Base-by-base conservation (phyloP, 179 eudicot genomes). In the Beta macrorhiza region DNA sequence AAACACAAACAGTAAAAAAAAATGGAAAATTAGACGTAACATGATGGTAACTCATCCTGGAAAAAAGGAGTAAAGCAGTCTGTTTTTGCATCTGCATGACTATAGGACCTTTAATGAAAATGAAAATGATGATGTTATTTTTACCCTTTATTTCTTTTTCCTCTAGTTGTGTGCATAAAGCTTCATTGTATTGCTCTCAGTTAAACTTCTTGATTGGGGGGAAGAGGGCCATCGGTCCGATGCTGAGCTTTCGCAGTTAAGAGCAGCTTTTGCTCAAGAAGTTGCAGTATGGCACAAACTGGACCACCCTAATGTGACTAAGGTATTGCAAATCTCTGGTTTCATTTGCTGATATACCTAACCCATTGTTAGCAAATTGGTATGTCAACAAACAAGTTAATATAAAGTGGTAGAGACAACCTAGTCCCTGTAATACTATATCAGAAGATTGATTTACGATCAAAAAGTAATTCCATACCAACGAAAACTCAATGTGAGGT, bases 171-270 rank as follows among this genome's bases (percentile, higher is more conserved):
- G 45, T 58, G 76, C 20, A 15, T 65, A 69, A 52, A 51, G 17
- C 12, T 14, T 55, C 49, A 64, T 75, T 32, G 57, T 65, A 22
- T 74, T 85, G 61, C 77, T 81, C 13, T 78, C 84, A 85, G 87
- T 85, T 68, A 85, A 85, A 85, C 87, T 85, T 82, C 87, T 85
- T 62, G 87, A 85, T 79, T 85, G 84, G 84, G 87, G 87, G 63
- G 87, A 85, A 62, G 87, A 85, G 82, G 84, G 87, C 44, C 87
- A 85, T 85, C 82, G 87, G 47, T 81, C 87, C 45, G 87, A 85
- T 16, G 72, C 84, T 61, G 87, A 85, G 68, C 69, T 85, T 61
- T 67, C 87, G 52, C 87, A 85, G 75, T 49, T 85, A 75, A 81
- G 87, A 78, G 76, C 87, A 58, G 84, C 87, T 74, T 85, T 85